phyloP scores from a whole-genome alignment of 2,329 filamentous ascomycete genomes.

The Alternaria tenuissima region DNA sequence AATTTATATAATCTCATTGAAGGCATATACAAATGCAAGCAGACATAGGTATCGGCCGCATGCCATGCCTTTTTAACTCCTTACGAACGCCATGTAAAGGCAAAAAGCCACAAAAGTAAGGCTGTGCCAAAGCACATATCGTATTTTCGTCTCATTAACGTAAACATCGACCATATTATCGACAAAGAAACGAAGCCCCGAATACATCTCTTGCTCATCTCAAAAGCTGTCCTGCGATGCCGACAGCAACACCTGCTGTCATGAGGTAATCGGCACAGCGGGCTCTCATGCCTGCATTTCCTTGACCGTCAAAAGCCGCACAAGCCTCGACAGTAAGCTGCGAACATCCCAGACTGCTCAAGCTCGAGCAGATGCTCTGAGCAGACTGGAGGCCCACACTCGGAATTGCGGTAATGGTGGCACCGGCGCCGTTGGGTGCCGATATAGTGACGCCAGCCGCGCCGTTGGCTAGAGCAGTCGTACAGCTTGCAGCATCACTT shows the following conservation, averaged over 20 bases:
- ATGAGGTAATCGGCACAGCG: constrained; percentile 32
- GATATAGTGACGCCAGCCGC: constrained; percentile 62
- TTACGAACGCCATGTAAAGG: constrained; percentile 1
- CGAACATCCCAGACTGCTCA: constrained; percentile 58
- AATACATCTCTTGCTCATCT: constrained; percentile 18
- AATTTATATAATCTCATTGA: constrained; percentile 1
- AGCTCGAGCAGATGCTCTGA: constrained; percentile 43
- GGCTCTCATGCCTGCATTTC: constrained; percentile 39
- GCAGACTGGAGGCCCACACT: constrained; percentile 41
- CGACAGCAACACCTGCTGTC: constrained; percentile 46
- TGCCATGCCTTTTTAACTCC: not conserved
- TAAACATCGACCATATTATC: constrained; percentile 26
- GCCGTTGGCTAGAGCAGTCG: constrained; percentile 56
- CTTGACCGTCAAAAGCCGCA: constrained; percentile 47
- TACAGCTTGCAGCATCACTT: constrained; percentile 53
- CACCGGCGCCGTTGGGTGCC: constrained; percentile 59
- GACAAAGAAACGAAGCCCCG: constrained; percentile 27
- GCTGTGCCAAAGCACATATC: constrained; percentile 10
- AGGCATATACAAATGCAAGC: not conserved
- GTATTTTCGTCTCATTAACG: constrained; percentile 1
- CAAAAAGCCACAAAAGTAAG: constrained; percentile 4
- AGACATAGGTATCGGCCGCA: not conserved
- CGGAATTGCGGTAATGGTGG: constrained; percentile 57
- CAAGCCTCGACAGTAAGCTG: constrained; percentile 59
- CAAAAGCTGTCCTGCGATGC: constrained; percentile 53